Evolutionary conservation across 805 yeast genomes (phyloP).

Genomic region (Nakazawaea populi): DNA sequence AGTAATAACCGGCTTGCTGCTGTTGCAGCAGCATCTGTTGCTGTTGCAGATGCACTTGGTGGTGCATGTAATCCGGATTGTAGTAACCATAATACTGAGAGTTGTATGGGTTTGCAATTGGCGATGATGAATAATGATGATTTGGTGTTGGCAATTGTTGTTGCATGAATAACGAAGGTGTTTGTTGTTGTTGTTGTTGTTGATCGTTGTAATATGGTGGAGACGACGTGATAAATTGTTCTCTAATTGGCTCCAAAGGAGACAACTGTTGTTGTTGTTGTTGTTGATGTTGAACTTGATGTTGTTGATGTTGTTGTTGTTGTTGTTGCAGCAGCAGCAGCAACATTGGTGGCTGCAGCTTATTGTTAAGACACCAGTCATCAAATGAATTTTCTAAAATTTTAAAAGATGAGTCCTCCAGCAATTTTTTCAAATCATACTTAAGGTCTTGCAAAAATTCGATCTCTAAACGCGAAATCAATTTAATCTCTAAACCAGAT

Average conservation of each 20-base stretch:
- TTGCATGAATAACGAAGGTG: neutral
- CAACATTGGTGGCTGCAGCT: slow-evolving; percentile 1
- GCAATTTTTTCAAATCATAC: slow-evolving; percentile 8
- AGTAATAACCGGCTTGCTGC: slow-evolving; percentile 7
- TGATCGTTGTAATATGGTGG: slow-evolving; percentile 2
- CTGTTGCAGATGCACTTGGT: neutral
- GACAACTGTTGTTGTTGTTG: neutral
- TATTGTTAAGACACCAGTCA: slow-evolving; percentile 8
- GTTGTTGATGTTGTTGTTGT: neutral
- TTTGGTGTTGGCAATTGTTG: neutral
- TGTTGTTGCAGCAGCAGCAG: neutral
- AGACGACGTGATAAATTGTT: neutral
- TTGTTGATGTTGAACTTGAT: neutral
- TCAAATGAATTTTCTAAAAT: slow-evolving; percentile 9
- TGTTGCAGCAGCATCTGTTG: slow-evolving; percentile 4
- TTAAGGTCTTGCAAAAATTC: slow-evolving; percentile 46
- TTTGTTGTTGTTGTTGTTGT: neutral
- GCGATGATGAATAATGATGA: slow-evolving; percentile 3
- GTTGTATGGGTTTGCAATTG: slow-evolving; percentile 6
- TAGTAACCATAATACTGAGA: slow-evolving; percentile 3
- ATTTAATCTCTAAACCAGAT: slow-evolving; percentile 63
- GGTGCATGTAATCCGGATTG: slow-evolving; percentile 3
- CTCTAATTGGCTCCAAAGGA: neutral
- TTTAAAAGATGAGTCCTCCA: slow-evolving; percentile 7
- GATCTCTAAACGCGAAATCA: slow-evolving; percentile 64